Conservation (phyloP, 305 asterid genomes). For the Galium porrigens region DNA sequence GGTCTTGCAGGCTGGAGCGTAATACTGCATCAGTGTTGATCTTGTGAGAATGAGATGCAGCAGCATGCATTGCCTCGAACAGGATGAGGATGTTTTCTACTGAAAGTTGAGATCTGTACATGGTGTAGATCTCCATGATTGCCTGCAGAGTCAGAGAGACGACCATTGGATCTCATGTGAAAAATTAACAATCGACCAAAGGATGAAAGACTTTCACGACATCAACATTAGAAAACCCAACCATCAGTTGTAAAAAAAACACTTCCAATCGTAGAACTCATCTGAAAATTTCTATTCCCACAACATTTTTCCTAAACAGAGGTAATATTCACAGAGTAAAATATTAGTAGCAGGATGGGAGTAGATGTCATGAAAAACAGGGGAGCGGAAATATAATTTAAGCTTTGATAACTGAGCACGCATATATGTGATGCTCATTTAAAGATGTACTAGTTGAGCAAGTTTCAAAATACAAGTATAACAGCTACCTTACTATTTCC, state of each 20-base stretch:
- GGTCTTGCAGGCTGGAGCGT: conserved; percentile 60
- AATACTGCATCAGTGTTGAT: conserved; percentile 46
- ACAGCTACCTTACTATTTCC: not conserved
- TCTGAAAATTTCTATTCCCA: not conserved
- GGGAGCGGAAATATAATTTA: not conserved
- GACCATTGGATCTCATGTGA: not conserved
- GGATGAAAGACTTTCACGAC: not conserved
- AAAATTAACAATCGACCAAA: not conserved
- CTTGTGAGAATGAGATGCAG: conserved; percentile 76
- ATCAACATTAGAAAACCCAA: not conserved
- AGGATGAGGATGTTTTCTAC: conserved; percentile 47
- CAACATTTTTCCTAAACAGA: no score
- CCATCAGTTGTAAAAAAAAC: not conserved
- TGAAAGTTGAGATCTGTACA: conserved; percentile 59
- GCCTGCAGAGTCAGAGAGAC: conserved; percentile 44
- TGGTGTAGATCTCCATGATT: conserved; percentile 74
- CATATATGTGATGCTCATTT: not conserved
- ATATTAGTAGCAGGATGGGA: not conserved
- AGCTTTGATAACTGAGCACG: not conserved
- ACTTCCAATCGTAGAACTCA: not conserved
- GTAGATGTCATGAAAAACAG: not conserved
- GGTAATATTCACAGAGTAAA: not conserved
- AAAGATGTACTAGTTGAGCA: not conserved
- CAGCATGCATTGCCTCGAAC: conserved; percentile 64
- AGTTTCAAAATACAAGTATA: not conserved